Conservation (phyloP, 139 green algal species). For the Chlamydomonas asymmetrica region DNA sequence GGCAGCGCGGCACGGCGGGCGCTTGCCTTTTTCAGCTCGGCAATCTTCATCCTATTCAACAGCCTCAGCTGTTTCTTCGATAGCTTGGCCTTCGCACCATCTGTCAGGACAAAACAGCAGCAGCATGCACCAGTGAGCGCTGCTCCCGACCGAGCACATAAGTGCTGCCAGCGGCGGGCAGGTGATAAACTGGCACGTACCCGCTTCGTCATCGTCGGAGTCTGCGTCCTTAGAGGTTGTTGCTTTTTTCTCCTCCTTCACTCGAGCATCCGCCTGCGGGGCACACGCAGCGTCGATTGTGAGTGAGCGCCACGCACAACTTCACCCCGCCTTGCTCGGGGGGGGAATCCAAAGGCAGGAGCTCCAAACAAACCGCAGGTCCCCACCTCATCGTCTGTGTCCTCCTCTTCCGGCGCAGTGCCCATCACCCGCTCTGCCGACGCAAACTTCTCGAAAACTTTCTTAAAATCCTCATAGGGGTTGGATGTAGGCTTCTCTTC, state of each 20-base stretch:
- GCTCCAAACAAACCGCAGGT: background rate
- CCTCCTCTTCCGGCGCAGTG: conserved; percentile 39
- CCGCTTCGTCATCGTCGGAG: conserved; percentile 36
- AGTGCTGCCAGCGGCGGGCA: background rate
- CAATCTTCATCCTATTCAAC: conserved; percentile 77
- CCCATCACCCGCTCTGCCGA: conserved; percentile 62
- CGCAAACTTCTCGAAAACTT: conserved; percentile 72
- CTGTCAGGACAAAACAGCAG: background rate
- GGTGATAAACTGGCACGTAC: background rate
- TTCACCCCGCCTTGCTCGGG: too few relatives aligned
- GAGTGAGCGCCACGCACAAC: too few relatives aligned
- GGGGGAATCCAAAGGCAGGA: background rate
- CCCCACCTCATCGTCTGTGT: conserved; percentile 43
- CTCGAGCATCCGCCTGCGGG: conserved; percentile 1
- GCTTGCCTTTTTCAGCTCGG: conserved; percentile 96
- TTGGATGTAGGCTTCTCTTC: background rate
- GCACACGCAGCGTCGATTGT: background rate
- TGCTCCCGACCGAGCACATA: background rate
- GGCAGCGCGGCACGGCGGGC: too few relatives aligned
- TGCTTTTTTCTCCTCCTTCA: conserved; percentile 22
- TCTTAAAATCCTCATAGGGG: conserved; percentile 62
- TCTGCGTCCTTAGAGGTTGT: conserved; percentile 29
- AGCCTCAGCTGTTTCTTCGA: conserved; percentile 85
- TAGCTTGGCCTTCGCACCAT: conserved; percentile 35
- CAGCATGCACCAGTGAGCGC: background rate